Evolutionary conservation across 2,329 filamentous ascomycete species (phyloP).

Genomic region (Cercospora brassicicola): DNA sequence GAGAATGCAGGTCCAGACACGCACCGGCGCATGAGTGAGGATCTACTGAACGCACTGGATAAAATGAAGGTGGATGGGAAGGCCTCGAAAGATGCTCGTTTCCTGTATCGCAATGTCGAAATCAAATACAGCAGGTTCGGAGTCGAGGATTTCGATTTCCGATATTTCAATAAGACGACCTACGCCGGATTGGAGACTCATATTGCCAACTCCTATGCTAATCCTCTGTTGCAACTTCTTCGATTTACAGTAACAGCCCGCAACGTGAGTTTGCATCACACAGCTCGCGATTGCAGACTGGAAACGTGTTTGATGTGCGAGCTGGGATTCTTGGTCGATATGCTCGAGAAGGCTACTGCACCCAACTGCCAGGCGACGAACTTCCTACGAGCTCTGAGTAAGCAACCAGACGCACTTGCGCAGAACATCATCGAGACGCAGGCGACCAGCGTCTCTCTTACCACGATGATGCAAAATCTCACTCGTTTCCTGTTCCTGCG

Average conservation of each 20-base stretch:
- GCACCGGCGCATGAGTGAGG: constrained; percentile 51
- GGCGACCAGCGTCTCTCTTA: constrained; percentile 68
- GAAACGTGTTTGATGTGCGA: constrained; percentile 90
- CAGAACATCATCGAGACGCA: constrained; percentile 85
- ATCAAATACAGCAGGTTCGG: constrained; percentile 99
- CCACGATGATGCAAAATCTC: constrained; percentile 80
- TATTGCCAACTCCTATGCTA: constrained; percentile 94
- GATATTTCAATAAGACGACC: constrained; percentile 89
- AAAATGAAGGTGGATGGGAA: constrained; percentile 68
- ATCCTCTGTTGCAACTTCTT: constrained; percentile 85
- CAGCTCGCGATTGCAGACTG: constrained; percentile 77
- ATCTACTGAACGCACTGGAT: constrained; percentile 65
- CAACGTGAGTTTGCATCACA: constrained; percentile 85
- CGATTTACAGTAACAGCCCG: constrained; percentile 85
- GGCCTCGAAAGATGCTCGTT: constrained; percentile 76
- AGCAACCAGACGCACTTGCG: constrained; percentile 73
- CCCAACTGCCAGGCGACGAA: constrained; percentile 97
- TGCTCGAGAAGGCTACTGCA: constrained; percentile 93
- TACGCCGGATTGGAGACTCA: constrained; percentile 95
- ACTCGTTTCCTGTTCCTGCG: constrained; percentile 83
- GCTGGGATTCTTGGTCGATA: constrained; percentile 92
- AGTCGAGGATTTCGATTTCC: constrained; percentile 98
- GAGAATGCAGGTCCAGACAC: constrained; percentile 48
- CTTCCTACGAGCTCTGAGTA: constrained; percentile 83
- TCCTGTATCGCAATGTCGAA: constrained; percentile 89